Evolutionary conservation across 306 rosid genomes (phyloP).

Genomic region (Mimosa pudica): DNA sequence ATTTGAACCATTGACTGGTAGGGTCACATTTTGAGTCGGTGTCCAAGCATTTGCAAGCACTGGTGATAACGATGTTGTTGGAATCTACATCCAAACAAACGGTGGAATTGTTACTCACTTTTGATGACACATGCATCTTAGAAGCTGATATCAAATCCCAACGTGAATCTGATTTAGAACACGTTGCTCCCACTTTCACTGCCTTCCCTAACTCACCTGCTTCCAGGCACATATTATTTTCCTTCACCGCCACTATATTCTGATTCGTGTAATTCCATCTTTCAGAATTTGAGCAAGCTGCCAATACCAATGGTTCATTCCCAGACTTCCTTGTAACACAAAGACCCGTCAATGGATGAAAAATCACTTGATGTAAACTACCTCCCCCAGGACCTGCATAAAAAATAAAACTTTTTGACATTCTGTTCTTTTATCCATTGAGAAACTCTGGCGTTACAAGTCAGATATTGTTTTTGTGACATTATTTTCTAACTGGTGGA

Average conservation of each 20-base stretch:
- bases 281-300: constrained; percentile 60
- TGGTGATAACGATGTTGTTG: constrained; percentile 56
- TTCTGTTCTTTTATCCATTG: no score
- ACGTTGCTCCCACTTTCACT: constrained; percentile 49
- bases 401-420: no score
- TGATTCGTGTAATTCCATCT: constrained; percentile 60
- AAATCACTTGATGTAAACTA: constrained; percentile 51
- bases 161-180: constrained; percentile 43
- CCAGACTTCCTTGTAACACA: constrained; percentile 42
- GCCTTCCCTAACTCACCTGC: constrained; percentile 51
- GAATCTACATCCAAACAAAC: constrained; percentile 80
- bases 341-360: constrained; percentile 76
- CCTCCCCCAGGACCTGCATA: constrained; percentile 51
- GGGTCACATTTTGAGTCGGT: constrained; percentile 68
- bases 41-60: constrained; percentile 70
- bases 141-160: constrained; percentile 83
- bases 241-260: constrained; percentile 45
- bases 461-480: no score
- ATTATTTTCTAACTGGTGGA: no score
- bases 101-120: constrained; percentile 36
- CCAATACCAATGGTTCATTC: constrained; percentile 51
- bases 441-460: no score
- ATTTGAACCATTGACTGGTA: constrained; percentile 82
- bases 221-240: constrained; percentile 66
- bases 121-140: constrained; percentile 69